Evolutionary conservation across 179 eudicot genomes (phyloP).

Genomic region (Beta macrorhiza): DNA sequence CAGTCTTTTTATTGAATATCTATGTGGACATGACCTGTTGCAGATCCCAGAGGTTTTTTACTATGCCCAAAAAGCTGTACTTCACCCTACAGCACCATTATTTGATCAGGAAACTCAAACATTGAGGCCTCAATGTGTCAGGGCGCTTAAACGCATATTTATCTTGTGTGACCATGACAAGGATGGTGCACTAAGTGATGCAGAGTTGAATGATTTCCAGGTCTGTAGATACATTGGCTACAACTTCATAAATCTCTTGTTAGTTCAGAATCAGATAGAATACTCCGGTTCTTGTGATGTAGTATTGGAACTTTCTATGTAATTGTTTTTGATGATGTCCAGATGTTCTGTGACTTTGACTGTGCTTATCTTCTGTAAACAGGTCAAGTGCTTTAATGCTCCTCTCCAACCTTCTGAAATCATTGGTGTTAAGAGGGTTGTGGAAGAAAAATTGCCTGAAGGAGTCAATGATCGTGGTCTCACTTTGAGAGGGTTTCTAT

Average conservation of each 20-base stretch:
- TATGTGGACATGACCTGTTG: slow-evolving; percentile 23
- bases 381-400: slow-evolving; percentile 96
- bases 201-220: slow-evolving; percentile 96
- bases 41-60: slow-evolving; percentile 96
- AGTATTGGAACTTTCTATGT: background rate
- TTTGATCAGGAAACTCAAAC: slow-evolving; percentile 96
- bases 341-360: background rate
- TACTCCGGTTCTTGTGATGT: no score
- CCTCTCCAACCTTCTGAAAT: slow-evolving; percentile 96
- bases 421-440: slow-evolving; percentile 89
- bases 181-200: slow-evolving; percentile 95
- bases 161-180: slow-evolving; percentile 90
- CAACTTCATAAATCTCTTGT: background rate
- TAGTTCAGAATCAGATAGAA: background rate
- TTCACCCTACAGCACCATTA: slow-evolving; percentile 90
- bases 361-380: slow-evolving; percentile 23
- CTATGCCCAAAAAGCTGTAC: slow-evolving; percentile 96
- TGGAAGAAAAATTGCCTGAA: slow-evolving; percentile 85
- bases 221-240: slow-evolving; percentile 31
- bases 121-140: slow-evolving; percentile 84
- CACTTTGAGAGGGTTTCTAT: slow-evolving; percentile 85
- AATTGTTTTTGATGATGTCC: background rate
- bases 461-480: slow-evolving; percentile 87
- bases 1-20: background rate
- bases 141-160: slow-evolving; percentile 88